phyloP scores from a whole-genome alignment of 169 alveolate genomes.

The Babesia divergens region DNA sequence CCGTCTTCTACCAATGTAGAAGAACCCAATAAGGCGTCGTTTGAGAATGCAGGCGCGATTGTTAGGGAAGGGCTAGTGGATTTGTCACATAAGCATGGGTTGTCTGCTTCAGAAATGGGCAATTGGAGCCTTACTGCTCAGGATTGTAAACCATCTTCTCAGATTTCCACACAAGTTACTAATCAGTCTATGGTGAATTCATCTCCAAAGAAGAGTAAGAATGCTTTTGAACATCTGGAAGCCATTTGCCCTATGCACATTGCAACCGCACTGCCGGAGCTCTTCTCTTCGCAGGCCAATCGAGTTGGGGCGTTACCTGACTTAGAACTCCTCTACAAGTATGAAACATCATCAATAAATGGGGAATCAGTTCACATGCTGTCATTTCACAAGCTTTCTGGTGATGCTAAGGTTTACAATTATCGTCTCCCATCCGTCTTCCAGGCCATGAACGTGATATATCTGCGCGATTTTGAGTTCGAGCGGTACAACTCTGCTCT shows the following conservation, averaged over 20 bases:
- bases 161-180: not conserved
- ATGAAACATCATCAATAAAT: not conserved
- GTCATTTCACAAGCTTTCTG: constrained; percentile 16
- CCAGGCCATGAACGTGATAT: constrained; percentile 13
- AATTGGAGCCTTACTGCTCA: not conserved
- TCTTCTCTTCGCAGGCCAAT: not conserved
- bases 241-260: constrained; percentile 51
- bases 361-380: constrained; percentile 8
- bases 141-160: not conserved
- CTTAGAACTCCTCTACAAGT: constrained; percentile 5
- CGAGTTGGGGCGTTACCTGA: not conserved
- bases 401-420: constrained; percentile 12
- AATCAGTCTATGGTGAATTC: not conserved
- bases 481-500: constrained; percentile 22
- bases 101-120: too few relatives aligned
- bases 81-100: too few relatives aligned
- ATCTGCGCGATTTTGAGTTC: constrained; percentile 49
- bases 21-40: too few relatives aligned
- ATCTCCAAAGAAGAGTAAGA: not conserved
- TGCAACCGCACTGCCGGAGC: constrained; percentile 35
- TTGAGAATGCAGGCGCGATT: too few relatives aligned
- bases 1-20: too few relatives aligned
- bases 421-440: constrained; percentile 38
- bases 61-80: too few relatives aligned
- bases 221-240: constrained; percentile 17